Conservation (phyloP, 352 stramenopile species). For the Phytophthora ohioensis region DNA sequence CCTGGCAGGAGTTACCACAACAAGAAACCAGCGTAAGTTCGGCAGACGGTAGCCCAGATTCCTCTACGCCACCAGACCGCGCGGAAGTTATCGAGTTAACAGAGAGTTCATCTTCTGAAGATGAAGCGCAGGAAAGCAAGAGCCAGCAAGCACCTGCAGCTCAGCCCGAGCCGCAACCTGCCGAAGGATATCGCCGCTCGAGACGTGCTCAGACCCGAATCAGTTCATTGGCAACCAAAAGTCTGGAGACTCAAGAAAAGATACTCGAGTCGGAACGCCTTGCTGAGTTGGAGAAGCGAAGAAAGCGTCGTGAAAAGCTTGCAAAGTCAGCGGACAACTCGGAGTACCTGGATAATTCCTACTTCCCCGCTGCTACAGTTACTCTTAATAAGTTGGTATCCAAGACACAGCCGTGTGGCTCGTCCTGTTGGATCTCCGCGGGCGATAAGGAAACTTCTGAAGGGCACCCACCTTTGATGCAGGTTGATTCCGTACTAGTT, state of each 20-base stretch:
- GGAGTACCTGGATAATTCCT: slow-evolving; percentile 80
- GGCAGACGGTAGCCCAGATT: slow-evolving; percentile 12
- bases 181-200: slow-evolving; percentile 52
- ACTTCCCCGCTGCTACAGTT: slow-evolving; percentile 44
- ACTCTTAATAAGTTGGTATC: slow-evolving; percentile 33
- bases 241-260: slow-evolving; percentile 66
- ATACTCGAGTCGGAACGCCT: slow-evolving; percentile 60
- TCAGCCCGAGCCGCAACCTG: slow-evolving; percentile 37
- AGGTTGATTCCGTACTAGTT: slow-evolving; percentile 55
- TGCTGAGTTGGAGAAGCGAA: slow-evolving; percentile 45
- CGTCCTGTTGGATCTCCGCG: slow-evolving; percentile 50
- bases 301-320: slow-evolving; percentile 50
- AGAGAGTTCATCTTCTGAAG: slow-evolving; percentile 37
- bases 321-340: slow-evolving; percentile 59
- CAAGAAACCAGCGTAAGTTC: slow-evolving; percentile 18
- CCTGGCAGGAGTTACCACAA: slow-evolving; percentile 19
- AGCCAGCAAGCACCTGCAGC: slow-evolving; percentile 10
- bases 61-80: slow-evolving; percentile 9
- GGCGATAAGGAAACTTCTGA: neutral
- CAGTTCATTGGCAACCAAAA: slow-evolving; percentile 66
- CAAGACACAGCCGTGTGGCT: slow-evolving; percentile 42
- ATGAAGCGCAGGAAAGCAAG: slow-evolving; percentile 31
- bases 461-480: slow-evolving; percentile 18
- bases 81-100: slow-evolving; percentile 34
- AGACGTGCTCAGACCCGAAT: slow-evolving; percentile 70